Conservation (phyloP, 2,329 filamentous ascomycete genomes). For the Ophiosphaerella korrae region DNA sequence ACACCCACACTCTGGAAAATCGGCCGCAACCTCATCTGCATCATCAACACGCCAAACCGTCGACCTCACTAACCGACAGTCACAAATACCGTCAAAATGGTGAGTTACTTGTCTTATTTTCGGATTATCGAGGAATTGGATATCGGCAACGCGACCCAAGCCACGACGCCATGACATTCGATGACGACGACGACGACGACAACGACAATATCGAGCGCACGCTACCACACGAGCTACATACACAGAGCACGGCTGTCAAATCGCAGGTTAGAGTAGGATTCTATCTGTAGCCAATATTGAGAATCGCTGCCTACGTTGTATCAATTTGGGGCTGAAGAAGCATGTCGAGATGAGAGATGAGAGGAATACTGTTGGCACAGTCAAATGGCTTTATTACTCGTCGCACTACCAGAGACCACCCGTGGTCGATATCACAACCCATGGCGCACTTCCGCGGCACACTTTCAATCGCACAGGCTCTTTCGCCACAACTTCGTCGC, state of each 20-base stretch:
- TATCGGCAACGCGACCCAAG: conserved; percentile 36
- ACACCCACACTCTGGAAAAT: conserved; percentile 39
- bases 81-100: conserved; percentile 49
- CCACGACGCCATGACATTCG: conserved; percentile 17
- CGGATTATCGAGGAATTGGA: conserved; percentile 3
- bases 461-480: background rate
- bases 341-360: background rate
- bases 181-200: conserved; percentile 30
- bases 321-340: background rate
- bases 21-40: conserved; percentile 25
- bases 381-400: too few relatives aligned
- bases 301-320: too few relatives aligned
- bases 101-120: conserved; percentile 29
- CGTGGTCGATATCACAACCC: background rate
- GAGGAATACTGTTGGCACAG: background rate
- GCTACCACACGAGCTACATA: conserved; percentile 3
- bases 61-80: conserved; percentile 43
- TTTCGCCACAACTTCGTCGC: conserved; percentile 1
- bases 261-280: too few relatives aligned
- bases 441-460: background rate
- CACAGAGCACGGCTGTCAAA: background rate
- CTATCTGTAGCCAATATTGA: too few relatives aligned
- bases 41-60: conserved; percentile 43
- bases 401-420: too few relatives aligned
- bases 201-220: conserved; percentile 9